Conservation (phyloP, 1,284 basidiomycete species). For the Peniophora sp. region DNA sequence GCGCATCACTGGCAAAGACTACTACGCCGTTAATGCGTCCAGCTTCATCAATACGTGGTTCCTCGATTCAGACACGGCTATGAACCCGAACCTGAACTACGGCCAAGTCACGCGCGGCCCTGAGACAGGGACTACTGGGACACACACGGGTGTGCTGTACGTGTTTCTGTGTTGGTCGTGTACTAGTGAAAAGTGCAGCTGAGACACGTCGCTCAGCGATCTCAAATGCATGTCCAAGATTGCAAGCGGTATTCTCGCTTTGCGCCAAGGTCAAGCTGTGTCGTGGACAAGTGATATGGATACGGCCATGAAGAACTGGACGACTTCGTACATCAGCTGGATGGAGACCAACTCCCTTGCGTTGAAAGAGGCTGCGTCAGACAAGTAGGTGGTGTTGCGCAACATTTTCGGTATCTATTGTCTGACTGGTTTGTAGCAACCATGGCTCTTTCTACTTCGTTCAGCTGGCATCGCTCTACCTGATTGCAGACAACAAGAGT, state of each 20-base stretch:
- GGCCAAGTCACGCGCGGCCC: slow-evolving; percentile 55
- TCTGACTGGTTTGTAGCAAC: slow-evolving; percentile 1
- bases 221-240: slow-evolving; percentile 50
- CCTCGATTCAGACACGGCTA: slow-evolving; percentile 42
- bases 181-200: background rate
- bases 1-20: slow-evolving; percentile 30
- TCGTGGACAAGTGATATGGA: slow-evolving; percentile 50
- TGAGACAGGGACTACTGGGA: slow-evolving; percentile 31
- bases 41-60: slow-evolving; percentile 51
- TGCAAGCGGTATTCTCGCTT: slow-evolving; percentile 43
- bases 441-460: slow-evolving; percentile 16
- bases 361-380: slow-evolving; percentile 27
- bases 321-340: slow-evolving; percentile 46
- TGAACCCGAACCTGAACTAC: slow-evolving; percentile 64
- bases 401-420: background rate
- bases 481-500: slow-evolving; percentile 27
- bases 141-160: slow-evolving; percentile 48
- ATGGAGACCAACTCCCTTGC: slow-evolving; percentile 38
- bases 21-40: slow-evolving; percentile 30
- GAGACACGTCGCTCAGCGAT: background rate
- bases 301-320: slow-evolving; percentile 36
- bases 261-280: slow-evolving; percentile 37
- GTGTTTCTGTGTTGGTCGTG: background rate
- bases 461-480: slow-evolving; percentile 31
- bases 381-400: slow-evolving; percentile 36